A percentile compares a stretch with the other conserved stretches of the same genome.
These are phyloP conservation scores for Prunus armeniaca DNA, from an alignment of 306 rosid species.

Conservation along the genomic window DNA sequence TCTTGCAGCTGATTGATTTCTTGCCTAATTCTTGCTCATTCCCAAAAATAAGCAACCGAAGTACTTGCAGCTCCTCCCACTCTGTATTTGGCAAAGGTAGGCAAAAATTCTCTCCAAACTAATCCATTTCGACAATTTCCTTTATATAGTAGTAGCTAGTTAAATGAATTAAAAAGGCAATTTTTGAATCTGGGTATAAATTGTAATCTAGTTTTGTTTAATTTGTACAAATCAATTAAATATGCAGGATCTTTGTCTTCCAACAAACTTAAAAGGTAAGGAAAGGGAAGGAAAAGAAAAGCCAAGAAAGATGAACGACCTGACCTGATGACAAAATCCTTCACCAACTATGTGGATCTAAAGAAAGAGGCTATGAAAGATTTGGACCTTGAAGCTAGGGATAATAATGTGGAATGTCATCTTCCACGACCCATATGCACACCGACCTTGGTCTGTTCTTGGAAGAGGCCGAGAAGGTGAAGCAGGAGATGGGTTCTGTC, in stretches of 20 bases:
- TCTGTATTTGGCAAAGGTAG: not conserved
- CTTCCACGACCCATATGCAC: conserved; percentile 38
- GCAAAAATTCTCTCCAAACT: not conserved
- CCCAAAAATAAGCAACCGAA: not conserved
- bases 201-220: too few relatives aligned
- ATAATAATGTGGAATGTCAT: conserved; percentile 34
- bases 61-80: not conserved
- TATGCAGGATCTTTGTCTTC: too few relatives aligned
- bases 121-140: not conserved
- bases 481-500: conserved; percentile 53
- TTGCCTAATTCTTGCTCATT: not conserved
- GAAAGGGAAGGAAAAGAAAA: not conserved
- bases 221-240: too few relatives aligned
- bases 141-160: too few relatives aligned
- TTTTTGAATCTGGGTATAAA: too few relatives aligned
- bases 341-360: conserved; percentile 74
- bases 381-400: conserved; percentile 69
- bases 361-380: conserved; percentile 84
- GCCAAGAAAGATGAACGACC: conserved; percentile 44
- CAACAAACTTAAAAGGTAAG: not conserved
- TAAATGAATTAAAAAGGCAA: too few relatives aligned
- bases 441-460: conserved; percentile 60
- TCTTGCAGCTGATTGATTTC: not conserved
- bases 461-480: conserved; percentile 79
- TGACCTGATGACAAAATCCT: conserved; percentile 84